Evolutionary conservation across 2,329 filamentous ascomycete species (phyloP).

Genomic region (Iodosphaeria phyllophila): DNA sequence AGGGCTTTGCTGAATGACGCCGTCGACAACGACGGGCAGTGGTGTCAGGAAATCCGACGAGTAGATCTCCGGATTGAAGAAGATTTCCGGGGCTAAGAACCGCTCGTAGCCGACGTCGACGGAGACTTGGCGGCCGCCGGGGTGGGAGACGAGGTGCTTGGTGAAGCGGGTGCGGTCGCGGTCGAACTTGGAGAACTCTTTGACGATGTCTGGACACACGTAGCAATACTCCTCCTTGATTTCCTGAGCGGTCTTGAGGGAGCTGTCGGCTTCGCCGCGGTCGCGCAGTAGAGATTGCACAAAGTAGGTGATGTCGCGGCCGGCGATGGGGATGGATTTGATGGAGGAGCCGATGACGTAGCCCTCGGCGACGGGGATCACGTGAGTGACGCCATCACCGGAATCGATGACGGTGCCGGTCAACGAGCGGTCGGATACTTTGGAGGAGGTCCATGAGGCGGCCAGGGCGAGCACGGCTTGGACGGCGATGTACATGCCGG

Average conservation of each 20-base stretch:
- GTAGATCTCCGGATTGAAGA: constrained; percentile 99
- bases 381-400: constrained; percentile 95
- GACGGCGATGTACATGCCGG: constrained; percentile 94
- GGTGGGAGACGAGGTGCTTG: constrained; percentile 73
- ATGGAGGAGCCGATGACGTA: constrained; percentile 99
- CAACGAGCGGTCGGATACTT: constrained; percentile 87
- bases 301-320: constrained; percentile 97
- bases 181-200: constrained; percentile 91
- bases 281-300: constrained; percentile 92
- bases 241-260: constrained; percentile 88
- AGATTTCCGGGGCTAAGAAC: constrained; percentile 95
- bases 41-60: constrained; percentile 96
- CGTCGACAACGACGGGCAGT: constrained; percentile 82
- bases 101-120: constrained; percentile 96
- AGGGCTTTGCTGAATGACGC: constrained; percentile 90
- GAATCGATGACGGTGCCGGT: constrained; percentile 98
- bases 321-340: constrained; percentile 96
- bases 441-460: constrained; percentile 96
- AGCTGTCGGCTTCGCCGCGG: constrained; percentile 89
- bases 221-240: constrained; percentile 99
- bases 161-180: constrained; percentile 79
- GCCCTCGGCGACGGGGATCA: constrained; percentile 94
- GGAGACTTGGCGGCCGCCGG: constrained; percentile 65
- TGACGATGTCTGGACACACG: constrained; percentile 95
- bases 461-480: constrained; percentile 93